These are phyloP conservation scores for Piper longum DNA, from an alignment of 164 flowering plant species.

Conservation along the genomic window DNA sequence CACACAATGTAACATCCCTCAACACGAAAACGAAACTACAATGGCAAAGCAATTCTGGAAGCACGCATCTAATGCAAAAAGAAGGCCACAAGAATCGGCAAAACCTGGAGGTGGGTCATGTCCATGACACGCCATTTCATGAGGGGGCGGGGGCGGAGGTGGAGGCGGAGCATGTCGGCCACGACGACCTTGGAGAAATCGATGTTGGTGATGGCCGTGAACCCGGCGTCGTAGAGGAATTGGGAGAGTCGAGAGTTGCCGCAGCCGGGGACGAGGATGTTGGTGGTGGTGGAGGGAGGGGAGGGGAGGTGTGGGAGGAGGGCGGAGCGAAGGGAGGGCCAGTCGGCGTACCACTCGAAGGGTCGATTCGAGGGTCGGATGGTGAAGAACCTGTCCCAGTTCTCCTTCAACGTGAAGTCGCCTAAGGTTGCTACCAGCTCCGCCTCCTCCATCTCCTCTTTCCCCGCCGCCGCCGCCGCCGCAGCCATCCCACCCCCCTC, in stretches of 20 bases:
- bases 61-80: not conserved
- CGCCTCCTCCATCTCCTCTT: not conserved
- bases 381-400: constrained; percentile 90
- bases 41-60: not conserved
- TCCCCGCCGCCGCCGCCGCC: not conserved
- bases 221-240: constrained; percentile 74
- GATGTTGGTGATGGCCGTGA: constrained; percentile 45
- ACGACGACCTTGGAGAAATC: constrained; percentile 91
- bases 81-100: not conserved
- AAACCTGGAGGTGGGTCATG: constrained; percentile 83
- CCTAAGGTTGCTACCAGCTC: constrained; percentile 44
- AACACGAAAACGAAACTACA: not conserved
- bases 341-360: constrained; percentile 97
- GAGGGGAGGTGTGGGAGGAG: constrained; percentile 35
- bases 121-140: constrained; percentile 98
- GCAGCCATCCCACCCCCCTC: not conserved
- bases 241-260: constrained; percentile 84
- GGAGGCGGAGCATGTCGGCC: constrained; percentile 71
- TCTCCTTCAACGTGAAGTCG: constrained; percentile 90
- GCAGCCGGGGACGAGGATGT: constrained; percentile 83
- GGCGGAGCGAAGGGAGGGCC: constrained; percentile 45
- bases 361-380: constrained; percentile 50
- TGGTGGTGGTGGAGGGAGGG: constrained; percentile 5
- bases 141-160: constrained; percentile 48
- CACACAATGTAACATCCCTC: too few species aligned